A percentile compares a stretch with the other conserved stretches of the same genome.
Evolutionary conservation across 306 rosid genomes (phyloP).

Genomic region (Casuarina equisetifolia): DNA sequence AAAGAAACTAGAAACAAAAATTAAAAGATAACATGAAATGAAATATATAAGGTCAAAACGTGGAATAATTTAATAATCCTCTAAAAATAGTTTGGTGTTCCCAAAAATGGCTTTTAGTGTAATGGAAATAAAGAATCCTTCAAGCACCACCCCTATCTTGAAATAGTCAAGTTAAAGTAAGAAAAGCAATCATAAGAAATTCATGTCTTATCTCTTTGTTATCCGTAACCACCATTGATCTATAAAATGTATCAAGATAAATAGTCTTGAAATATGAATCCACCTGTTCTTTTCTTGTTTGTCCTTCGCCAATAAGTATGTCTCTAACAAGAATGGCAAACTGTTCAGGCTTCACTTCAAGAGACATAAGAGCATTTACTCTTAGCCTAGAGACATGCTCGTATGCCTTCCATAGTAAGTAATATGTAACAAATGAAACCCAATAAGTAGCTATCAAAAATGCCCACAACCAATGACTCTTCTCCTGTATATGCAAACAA

Average conservation of each 20-base stretch:
- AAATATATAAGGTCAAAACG: too few relatives aligned
- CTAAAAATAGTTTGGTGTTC: too few relatives aligned
- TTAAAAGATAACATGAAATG: too few relatives aligned
- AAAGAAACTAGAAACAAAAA: too few relatives aligned
- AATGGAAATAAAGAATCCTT: neutral
- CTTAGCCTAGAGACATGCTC: conserved; percentile 66
- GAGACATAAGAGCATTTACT: conserved; percentile 63
- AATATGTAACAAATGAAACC: conserved; percentile 68
- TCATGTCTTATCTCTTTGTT: conserved; percentile 59
- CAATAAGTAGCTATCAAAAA: conserved; percentile 65
- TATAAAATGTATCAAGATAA: conserved; percentile 78
- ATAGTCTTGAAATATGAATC: conserved; percentile 64
- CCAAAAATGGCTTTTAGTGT: neutral
- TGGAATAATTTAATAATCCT: too few relatives aligned
- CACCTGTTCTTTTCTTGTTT: conserved; percentile 70
- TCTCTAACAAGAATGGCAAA: conserved; percentile 89
- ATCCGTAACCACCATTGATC: conserved; percentile 81
- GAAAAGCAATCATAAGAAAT: neutral
- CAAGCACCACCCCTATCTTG: neutral
- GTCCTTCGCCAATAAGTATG: conserved; percentile 70
- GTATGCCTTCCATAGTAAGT: conserved; percentile 84
- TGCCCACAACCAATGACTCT: conserved; percentile 80
- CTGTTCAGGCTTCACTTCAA: conserved; percentile 67
- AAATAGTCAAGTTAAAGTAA: neutral
- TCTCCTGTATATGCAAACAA: conserved; percentile 37